phyloP scores from a whole-genome alignment of 2,329 filamentous ascomycete genomes.

The Alternaria conjuncta region DNA sequence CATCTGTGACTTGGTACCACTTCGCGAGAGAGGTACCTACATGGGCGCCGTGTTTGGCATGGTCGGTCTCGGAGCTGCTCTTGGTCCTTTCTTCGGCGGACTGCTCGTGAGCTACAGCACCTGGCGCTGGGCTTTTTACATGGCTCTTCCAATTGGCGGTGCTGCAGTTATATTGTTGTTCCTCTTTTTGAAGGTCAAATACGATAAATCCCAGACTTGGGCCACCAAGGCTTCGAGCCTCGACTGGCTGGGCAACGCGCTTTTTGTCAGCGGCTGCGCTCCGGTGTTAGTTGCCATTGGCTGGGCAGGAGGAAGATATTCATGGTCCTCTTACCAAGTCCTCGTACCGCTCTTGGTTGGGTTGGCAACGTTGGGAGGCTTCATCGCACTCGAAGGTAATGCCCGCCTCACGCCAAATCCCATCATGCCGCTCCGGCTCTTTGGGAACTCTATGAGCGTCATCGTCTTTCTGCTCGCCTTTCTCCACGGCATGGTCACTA shows the following conservation, averaged over 20 bases:
- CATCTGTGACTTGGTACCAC: not conserved
- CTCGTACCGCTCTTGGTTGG: not conserved
- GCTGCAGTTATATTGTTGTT: not conserved
- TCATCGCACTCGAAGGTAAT: not conserved
- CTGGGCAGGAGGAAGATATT: not conserved
- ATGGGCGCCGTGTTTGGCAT: constrained; percentile 17
- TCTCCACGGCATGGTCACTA: not conserved
- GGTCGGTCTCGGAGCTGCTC: constrained; percentile 10
- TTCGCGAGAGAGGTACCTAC: constrained; percentile 41
- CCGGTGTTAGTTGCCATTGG: not conserved
- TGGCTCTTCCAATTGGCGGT: constrained; percentile 33
- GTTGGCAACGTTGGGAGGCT: not conserved
- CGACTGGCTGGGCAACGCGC: not conserved
- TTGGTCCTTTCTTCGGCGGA: constrained; percentile 26
- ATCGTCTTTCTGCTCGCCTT: not conserved
- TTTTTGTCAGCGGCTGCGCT: not conserved
- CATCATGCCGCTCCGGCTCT: not conserved
- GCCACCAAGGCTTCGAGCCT: not conserved
- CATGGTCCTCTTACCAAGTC: not conserved
- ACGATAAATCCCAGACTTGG: not conserved
- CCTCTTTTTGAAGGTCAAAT: constrained; percentile 14
- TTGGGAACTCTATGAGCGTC: not conserved
- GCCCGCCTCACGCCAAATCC: not conserved
- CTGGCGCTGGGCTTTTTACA: constrained; percentile 55
- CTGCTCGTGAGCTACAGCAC: constrained; percentile 27